Evolutionary conservation across 2,329 filamentous ascomycete species (phyloP).

Genomic region (Cladosporium sp.): DNA sequence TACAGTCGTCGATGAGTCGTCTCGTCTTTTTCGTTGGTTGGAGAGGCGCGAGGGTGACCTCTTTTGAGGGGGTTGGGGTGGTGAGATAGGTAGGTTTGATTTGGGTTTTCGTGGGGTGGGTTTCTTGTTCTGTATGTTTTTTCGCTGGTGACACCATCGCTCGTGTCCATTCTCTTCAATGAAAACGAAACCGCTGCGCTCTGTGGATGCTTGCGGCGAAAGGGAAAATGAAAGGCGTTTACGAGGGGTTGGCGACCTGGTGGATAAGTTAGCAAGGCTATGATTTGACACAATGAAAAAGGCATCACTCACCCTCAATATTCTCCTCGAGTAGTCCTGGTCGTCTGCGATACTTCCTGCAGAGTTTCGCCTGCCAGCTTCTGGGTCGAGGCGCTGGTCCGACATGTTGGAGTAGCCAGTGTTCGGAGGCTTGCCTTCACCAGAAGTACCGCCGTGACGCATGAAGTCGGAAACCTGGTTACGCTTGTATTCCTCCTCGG

Average conservation of each 20-base stretch:
- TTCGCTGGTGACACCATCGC: background rate
- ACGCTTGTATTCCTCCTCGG: slow-evolving; percentile 78
- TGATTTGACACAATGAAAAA: background rate
- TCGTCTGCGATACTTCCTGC: slow-evolving; percentile 96
- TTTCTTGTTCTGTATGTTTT: slow-evolving; percentile 6
- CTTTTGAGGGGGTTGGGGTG: background rate
- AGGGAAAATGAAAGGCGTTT: background rate
- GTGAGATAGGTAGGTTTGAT: too few species aligned
- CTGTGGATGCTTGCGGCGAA: slow-evolving; percentile 2
- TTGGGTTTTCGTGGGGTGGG: background rate
- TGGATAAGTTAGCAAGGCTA: background rate
- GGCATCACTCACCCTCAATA: slow-evolving; percentile 66
- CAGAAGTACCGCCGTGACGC: slow-evolving; percentile 41
- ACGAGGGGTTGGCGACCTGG: slow-evolving; percentile 11
- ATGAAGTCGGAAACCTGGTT: slow-evolving; percentile 70
- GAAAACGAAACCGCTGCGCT: slow-evolving; percentile 1
- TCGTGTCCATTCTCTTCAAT: background rate
- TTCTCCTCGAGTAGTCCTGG: slow-evolving; percentile 91
- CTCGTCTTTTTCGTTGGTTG: slow-evolving; percentile 4
- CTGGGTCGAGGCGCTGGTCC: slow-evolving; percentile 80
- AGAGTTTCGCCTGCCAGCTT: slow-evolving; percentile 51
- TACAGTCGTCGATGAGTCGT: slow-evolving; percentile 12
- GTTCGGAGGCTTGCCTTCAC: slow-evolving; percentile 47
- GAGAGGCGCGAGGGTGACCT: background rate
- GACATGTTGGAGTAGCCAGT: slow-evolving; percentile 64